Percentiles rank a stretch among this genome's conserved stretches.
These are phyloP conservation scores for Platanus orientalis DNA, from an alignment of 164 flowering plant species.

Conservation along the genomic window DNA sequence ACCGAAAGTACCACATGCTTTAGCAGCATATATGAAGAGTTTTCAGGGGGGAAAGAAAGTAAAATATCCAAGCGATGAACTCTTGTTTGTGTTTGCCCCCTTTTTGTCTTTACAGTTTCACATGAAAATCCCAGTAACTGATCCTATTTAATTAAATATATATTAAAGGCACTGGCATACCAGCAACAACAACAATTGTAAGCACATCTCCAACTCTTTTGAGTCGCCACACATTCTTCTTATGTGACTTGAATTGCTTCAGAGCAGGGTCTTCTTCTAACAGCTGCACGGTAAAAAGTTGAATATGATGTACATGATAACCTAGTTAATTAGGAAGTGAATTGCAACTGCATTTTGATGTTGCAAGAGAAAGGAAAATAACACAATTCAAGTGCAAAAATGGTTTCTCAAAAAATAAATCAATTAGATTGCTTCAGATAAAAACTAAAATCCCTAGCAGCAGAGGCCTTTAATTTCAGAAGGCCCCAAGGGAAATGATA, in stretches of 20 bases:
- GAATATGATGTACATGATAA: background rate
- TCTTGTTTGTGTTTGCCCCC: too few relatives aligned
- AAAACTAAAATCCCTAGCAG: too few relatives aligned
- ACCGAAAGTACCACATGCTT: too few relatives aligned
- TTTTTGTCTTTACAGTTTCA: too few relatives aligned
- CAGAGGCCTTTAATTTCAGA: too few relatives aligned
- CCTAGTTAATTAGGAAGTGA: background rate
- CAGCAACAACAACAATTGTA: slow-evolving; percentile 68
- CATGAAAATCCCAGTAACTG: too few relatives aligned
- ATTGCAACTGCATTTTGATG: background rate
- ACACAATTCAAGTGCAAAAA: background rate
- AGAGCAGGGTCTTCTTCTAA: slow-evolving; percentile 68
- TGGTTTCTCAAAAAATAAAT: background rate
- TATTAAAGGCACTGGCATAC: slow-evolving; percentile 30
- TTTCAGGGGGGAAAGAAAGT: too few relatives aligned
- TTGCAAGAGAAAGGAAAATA: background rate
- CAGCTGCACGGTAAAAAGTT: slow-evolving; percentile 40
- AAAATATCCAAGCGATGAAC: too few relatives aligned
- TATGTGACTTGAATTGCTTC: slow-evolving; percentile 68
- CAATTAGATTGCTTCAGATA: background rate
- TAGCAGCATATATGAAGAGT: too few relatives aligned
- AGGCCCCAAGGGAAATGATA: too few relatives aligned
- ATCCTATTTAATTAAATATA: background rate
- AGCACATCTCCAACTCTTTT: slow-evolving; percentile 69
- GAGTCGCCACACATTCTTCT: slow-evolving; percentile 41